Conservation (phyloP, 1,139 yeast genomes). For the Kluyveromyces marxianus region DNA sequence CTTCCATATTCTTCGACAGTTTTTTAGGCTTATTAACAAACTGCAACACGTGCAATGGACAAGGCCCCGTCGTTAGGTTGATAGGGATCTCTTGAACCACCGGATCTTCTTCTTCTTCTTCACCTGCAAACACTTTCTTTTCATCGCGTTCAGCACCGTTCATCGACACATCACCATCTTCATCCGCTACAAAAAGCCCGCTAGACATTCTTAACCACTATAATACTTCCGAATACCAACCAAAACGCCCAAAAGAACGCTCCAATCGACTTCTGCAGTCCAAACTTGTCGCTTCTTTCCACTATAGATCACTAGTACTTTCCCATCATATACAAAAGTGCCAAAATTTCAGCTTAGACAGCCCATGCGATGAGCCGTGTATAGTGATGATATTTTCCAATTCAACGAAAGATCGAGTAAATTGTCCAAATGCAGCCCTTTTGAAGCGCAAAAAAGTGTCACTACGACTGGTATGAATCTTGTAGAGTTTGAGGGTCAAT, state of each 20-base stretch:
- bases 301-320: no score
- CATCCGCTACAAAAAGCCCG: conserved; percentile 24
- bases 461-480: neutral
- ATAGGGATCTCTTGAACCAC: conserved; percentile 72
- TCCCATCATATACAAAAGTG: neutral
- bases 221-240: no score
- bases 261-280: no score
- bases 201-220: conserved; percentile 7
- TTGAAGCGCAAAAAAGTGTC: neutral
- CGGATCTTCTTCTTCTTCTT: conserved; percentile 64
- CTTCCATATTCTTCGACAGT: conserved; percentile 38
- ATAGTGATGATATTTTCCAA: neutral
- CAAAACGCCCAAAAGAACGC: no score
- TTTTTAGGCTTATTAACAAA: conserved; percentile 62
- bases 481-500: no score
- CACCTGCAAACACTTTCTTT: conserved; percentile 41
- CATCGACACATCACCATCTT: conserved; percentile 15
- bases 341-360: conserved; percentile 1
- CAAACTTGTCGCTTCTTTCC: no score
- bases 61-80: conserved; percentile 33
- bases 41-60: conserved; percentile 45
- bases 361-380: conserved; percentile 5
- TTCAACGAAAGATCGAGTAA: no score
- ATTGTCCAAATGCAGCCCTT: no score
- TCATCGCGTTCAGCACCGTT: neutral